phyloP scores from a whole-genome alignment of 192 early-diverging fungal genomes.

The Entrophospora sp. region DNA sequence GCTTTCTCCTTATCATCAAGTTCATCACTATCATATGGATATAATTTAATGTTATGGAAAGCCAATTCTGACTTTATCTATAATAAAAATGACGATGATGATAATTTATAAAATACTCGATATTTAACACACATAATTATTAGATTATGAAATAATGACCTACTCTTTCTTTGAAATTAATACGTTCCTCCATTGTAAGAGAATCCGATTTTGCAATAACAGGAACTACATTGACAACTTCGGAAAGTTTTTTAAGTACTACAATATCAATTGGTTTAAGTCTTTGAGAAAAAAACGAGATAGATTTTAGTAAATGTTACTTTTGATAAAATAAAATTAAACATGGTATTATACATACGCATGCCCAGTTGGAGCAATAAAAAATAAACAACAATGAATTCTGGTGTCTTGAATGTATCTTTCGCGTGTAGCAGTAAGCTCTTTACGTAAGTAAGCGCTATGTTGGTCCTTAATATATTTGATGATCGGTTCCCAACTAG shows the following conservation, averaged over 20 bases:
- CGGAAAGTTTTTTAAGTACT: slow-evolving; percentile 73
- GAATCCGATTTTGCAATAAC: slow-evolving; percentile 89
- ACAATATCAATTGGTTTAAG: slow-evolving; percentile 82
- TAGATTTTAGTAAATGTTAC: no score
- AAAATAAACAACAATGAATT: slow-evolving; percentile 93
- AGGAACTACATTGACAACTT: slow-evolving; percentile 80
- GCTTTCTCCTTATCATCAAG: slow-evolving; percentile 72
- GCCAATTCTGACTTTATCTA: slow-evolving; percentile 82
- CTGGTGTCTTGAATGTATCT: slow-evolving; percentile 88
- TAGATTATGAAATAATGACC: slow-evolving; percentile 4
- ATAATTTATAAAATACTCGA: not conserved
- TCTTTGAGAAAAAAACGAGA: slow-evolving; percentile 27
- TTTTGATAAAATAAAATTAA: no score
- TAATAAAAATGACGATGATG: not conserved
- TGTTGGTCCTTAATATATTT: slow-evolving; percentile 99
- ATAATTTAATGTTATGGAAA: slow-evolving; percentile 86
- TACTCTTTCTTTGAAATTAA: slow-evolving; percentile 70
- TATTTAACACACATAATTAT: not conserved
- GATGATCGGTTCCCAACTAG: slow-evolving; percentile 92
- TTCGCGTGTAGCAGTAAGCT: slow-evolving; percentile 81
- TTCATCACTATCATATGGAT: slow-evolving; percentile 82
- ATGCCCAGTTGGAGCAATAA: slow-evolving; percentile 93
- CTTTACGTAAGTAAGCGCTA: slow-evolving; percentile 87
- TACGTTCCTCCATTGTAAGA: slow-evolving; percentile 75
- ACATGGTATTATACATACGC: slow-evolving; percentile 45